Conservation (phyloP, 2,329 filamentous ascomycete species). For the Oidium heveae region DNA sequence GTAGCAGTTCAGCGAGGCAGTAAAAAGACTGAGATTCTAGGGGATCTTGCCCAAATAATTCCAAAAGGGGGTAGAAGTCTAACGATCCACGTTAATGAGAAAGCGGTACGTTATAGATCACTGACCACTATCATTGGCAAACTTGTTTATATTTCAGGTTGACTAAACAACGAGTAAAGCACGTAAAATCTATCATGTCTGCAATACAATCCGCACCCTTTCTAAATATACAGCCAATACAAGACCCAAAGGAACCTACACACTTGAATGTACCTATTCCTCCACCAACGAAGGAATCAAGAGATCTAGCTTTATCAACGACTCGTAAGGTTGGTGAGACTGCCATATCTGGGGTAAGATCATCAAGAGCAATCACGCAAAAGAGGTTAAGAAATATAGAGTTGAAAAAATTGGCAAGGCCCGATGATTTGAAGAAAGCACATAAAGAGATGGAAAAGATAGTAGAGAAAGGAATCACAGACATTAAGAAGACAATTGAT, state of each 20-base stretch:
- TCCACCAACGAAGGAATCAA: slow-evolving; percentile 29
- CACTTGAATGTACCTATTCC: slow-evolving; percentile 28
- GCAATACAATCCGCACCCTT: slow-evolving; percentile 24
- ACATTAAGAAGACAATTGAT: slow-evolving; percentile 16
- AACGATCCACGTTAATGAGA: slow-evolving; percentile 36
- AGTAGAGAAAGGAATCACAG: slow-evolving; percentile 13
- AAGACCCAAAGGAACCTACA: slow-evolving; percentile 22
- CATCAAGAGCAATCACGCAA: slow-evolving; percentile 14
- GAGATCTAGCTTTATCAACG: slow-evolving; percentile 14
- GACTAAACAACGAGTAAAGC: slow-evolving; percentile 13
- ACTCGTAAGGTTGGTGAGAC: slow-evolving; percentile 14
- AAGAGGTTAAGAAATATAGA: slow-evolving; percentile 15
- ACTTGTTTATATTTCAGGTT: not conserved
- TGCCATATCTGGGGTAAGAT: slow-evolving; percentile 10
- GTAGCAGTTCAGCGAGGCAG: slow-evolving; percentile 29
- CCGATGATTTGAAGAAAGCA: slow-evolving; percentile 17
- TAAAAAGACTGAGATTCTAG: slow-evolving; percentile 26
- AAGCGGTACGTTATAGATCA: slow-evolving; percentile 23
- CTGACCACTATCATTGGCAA: not conserved
- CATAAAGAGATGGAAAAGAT: slow-evolving; percentile 17
- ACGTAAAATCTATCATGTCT: slow-evolving; percentile 26
- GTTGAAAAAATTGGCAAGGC: slow-evolving; percentile 13
- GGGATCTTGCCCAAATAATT: slow-evolving; percentile 40
- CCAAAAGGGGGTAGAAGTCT: slow-evolving; percentile 34
- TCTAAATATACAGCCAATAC: slow-evolving; percentile 23